Evolutionary conservation across 495 filamentous ascomycete species (phyloP).

Genomic region (Achaetomiella virescens): DNA sequence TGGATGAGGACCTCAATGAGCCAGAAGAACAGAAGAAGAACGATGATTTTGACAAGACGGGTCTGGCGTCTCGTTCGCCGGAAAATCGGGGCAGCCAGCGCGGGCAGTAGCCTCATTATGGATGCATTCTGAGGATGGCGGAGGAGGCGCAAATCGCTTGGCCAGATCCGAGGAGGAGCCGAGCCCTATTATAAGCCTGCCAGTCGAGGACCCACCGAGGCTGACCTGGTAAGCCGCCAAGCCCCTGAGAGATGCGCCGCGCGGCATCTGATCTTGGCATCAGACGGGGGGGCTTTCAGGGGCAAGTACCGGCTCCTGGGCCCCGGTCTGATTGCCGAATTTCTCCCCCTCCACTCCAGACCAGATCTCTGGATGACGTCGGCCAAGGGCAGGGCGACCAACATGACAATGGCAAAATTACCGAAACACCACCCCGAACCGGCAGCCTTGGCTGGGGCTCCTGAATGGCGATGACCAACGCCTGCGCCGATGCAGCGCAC

Average conservation of each 20-base stretch:
- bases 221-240: no score
- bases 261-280: no score
- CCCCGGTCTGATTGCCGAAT: no score
- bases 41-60: not conserved
- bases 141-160: not conserved
- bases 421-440: constrained; percentile 15
- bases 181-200: no score
- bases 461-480: constrained; percentile 7
- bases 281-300: not conserved
- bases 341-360: not conserved
- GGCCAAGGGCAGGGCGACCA: constrained; percentile 1
- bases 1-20: constrained; percentile 26
- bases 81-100: not conserved
- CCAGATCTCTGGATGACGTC: not conserved
- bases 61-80: constrained; percentile 1
- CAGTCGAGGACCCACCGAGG: no score
- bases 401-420: constrained; percentile 9
- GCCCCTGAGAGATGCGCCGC: no score
- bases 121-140: not conserved
- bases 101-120: not conserved
- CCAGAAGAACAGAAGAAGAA: constrained; percentile 10
- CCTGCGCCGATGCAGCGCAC: constrained; percentile 11
- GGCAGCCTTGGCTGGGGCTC: constrained; percentile 11
- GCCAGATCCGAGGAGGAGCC: no score
- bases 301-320: no score